A percentile compares a stretch with the other conserved stretches of the same genome.
Conservation (phyloP, 2,329 filamentous ascomycete species). For the Ceratocystiopsis minuta region DNA sequence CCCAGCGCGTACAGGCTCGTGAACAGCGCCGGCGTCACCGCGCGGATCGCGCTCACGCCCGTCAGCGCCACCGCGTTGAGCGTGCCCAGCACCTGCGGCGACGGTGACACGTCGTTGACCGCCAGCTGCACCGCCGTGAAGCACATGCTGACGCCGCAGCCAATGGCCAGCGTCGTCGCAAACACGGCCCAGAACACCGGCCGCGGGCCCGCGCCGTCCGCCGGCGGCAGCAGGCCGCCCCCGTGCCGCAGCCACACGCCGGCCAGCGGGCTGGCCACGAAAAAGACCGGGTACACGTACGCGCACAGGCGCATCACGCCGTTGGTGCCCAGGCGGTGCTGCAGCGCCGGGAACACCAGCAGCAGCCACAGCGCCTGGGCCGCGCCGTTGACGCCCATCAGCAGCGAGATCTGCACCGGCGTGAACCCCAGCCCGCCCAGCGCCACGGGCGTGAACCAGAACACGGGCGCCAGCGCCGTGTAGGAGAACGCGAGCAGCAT, state of each 20-base stretch:
- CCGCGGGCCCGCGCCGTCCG: constrained; percentile 10
- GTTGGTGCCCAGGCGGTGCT: constrained; percentile 47
- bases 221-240: constrained; percentile 5
- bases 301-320: constrained; percentile 42
- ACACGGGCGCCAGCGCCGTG: constrained; percentile 52
- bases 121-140: constrained; percentile 57
- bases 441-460: constrained; percentile 42
- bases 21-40: constrained; percentile 47
- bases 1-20: constrained; percentile 52
- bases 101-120: constrained; percentile 56
- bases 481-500: constrained; percentile 54
- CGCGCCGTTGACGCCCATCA: constrained; percentile 45
- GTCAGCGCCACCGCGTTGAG: constrained; percentile 55
- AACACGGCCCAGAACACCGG: constrained; percentile 38
- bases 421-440: constrained; percentile 50
- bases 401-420: constrained; percentile 43
- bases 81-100: constrained; percentile 44
- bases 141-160: constrained; percentile 46
- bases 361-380: constrained; percentile 57
- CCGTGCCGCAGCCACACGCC: constrained; percentile 34
- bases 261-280: constrained; percentile 32
- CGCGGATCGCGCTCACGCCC: constrained; percentile 38
- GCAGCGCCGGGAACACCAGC: constrained; percentile 48
- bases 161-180: constrained; percentile 29
- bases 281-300: constrained; percentile 44